Conservation (phyloP, 148 eudicot species). For the Amaranthus palmeri region DNA sequence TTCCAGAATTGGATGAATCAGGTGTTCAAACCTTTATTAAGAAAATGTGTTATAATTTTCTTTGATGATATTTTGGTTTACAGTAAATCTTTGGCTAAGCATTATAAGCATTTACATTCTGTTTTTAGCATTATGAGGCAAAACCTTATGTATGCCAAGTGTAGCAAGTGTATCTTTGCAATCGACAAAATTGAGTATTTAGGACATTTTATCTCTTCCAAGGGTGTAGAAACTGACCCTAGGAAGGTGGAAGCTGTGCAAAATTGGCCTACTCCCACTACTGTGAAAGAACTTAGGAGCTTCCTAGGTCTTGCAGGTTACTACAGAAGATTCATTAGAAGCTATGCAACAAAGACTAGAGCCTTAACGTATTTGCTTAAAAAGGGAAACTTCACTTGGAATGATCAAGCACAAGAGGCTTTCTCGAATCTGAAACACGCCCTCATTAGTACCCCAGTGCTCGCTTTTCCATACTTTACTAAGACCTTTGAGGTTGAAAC, state of each 20-base stretch:
- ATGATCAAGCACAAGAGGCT: not conserved
- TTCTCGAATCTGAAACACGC: not conserved
- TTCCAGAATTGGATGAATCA: too few species aligned
- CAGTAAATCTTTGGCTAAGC: too few species aligned
- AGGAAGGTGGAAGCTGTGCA: not conserved
- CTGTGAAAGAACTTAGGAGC: not conserved
- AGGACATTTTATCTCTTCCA: not conserved
- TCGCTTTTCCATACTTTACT: not conserved
- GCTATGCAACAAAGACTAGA: not conserved
- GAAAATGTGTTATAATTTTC: too few species aligned
- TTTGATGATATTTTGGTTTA: not conserved
- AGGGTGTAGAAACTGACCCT: not conserved
- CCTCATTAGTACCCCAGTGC: not conserved
- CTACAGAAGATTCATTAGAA: not conserved
- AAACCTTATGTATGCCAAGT: too few species aligned
- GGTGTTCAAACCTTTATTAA: too few species aligned
- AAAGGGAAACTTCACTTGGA: not conserved
- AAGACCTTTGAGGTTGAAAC: not conserved
- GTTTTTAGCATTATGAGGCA: too few species aligned
- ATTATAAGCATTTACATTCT: too few species aligned
- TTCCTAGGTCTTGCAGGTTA: not conserved
- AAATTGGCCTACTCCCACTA: not conserved
- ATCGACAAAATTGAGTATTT: not conserved
- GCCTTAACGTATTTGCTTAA: not conserved
- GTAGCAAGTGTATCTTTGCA: too few species aligned